Conservation (phyloP, 169 alveolate species). For the Plasmodium ovale region DNA sequence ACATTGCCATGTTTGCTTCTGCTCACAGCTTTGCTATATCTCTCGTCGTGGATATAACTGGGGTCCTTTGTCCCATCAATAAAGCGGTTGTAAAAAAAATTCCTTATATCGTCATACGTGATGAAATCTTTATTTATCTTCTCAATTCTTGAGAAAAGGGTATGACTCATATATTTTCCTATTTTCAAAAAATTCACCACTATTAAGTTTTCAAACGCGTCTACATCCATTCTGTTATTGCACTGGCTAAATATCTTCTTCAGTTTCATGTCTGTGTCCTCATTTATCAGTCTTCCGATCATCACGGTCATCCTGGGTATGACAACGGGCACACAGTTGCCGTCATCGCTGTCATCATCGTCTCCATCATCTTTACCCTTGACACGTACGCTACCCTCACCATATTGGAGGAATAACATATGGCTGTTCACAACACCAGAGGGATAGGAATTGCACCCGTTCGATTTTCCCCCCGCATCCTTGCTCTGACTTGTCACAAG, state of each 20-base stretch:
- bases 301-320: conserved; percentile 46
- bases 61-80: conserved; percentile 74
- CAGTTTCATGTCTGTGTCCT: conserved; percentile 45
- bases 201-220: conserved; percentile 27
- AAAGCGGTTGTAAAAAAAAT: conserved; percentile 45
- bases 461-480: neutral
- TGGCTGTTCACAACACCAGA: neutral
- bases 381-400: neutral
- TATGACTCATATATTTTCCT: conserved; percentile 77
- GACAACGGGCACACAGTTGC: conserved; percentile 1
- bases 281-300: conserved; percentile 20
- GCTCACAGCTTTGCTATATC: conserved; percentile 1
- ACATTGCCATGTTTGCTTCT: neutral
- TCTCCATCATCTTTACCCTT: neutral
- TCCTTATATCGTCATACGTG: conserved; percentile 40
- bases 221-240: conserved; percentile 65
- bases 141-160: conserved; percentile 35
- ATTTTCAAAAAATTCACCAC: conserved; percentile 67
- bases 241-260: conserved; percentile 34
- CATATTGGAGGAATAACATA: neutral
- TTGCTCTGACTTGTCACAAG: neutral
- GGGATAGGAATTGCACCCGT: no score
- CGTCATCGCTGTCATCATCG: neutral
- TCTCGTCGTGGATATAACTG: conserved; percentile 56
- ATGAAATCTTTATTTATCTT: conserved; percentile 25